phyloP scores from a whole-genome alignment of 1,284 basidiomycete species.

The Ceratobasidium sp. region DNA sequence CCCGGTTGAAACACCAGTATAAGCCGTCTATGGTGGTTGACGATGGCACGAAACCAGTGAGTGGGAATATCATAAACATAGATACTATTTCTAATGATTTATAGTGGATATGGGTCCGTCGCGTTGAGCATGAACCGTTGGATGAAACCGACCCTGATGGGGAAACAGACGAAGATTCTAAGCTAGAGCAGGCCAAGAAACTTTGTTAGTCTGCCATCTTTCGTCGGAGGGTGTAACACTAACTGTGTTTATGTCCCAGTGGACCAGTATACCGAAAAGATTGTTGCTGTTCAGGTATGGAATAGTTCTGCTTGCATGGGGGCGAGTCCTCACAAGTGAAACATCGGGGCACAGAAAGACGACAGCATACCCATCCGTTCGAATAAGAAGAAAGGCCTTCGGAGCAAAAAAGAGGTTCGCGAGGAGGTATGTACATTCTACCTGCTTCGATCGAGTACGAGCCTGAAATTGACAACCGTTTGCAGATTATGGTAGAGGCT shows the following conservation, averaged over 20 bases:
- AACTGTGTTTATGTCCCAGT: constrained; percentile 59
- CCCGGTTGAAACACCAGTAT: constrained; percentile 60
- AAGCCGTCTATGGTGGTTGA: constrained; percentile 80
- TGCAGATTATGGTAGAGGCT: constrained; percentile 70
- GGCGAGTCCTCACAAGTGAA: neutral
- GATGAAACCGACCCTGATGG: constrained; percentile 46
- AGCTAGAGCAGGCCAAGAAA: constrained; percentile 61
- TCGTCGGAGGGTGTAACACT: neutral
- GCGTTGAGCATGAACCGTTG: constrained; percentile 51
- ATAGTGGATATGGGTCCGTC: constrained; percentile 77
- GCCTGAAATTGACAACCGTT: neutral
- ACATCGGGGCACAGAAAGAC: constrained; percentile 64
- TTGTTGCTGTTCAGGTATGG: constrained; percentile 70
- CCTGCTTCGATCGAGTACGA: neutral
- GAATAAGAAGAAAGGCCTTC: constrained; percentile 76
- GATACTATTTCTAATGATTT: neutral
- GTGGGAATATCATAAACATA: constrained; percentile 48
- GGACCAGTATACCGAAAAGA: constrained; percentile 65
- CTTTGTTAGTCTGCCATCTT: constrained; percentile 60
- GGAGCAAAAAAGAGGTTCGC: constrained; percentile 78
- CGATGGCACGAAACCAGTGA: constrained; percentile 76
- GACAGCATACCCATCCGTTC: constrained; percentile 71
- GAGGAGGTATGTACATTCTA: constrained; percentile 65
- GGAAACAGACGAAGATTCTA: constrained; percentile 54
- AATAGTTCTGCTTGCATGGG: neutral